A percentile compares a stretch with the other conserved stretches of the same genome.
Evolutionary conservation across 129 eudicot genomes (phyloP).

Genomic region (Apium graveolens): DNA sequence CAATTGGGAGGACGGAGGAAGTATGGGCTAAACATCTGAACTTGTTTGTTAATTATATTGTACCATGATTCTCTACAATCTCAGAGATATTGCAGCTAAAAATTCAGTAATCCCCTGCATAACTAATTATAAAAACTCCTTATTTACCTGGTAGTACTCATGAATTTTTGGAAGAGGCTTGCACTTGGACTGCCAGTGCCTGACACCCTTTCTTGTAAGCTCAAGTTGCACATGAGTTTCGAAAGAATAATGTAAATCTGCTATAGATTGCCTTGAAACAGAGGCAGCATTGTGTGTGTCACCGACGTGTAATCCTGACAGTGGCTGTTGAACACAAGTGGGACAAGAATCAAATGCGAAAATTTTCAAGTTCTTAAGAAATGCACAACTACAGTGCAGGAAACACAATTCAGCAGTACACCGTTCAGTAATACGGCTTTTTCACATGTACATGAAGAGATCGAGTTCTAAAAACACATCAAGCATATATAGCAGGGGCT

Average conservation of each 20-base stretch:
- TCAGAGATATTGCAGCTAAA: no score
- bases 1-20: no score
- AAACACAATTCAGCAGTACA: conserved; percentile 51
- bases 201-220: conserved; percentile 82
- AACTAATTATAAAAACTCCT: no score
- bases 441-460: no score
- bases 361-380: conserved; percentile 51
- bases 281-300: conserved; percentile 72
- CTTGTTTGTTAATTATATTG: no score
- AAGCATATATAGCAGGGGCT: no score
- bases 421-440: neutral
- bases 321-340: conserved; percentile 56
- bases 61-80: no score
- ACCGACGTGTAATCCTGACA: conserved; percentile 58
- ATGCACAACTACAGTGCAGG: conserved; percentile 19
- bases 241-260: conserved; percentile 78
- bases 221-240: conserved; percentile 83
- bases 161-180: conserved; percentile 50
- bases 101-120: no score
- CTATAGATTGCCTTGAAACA: conserved; percentile 74
- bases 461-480: no score
- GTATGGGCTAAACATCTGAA: no score
- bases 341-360: conserved; percentile 55
- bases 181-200: conserved; percentile 97
- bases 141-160: neutral